Percentiles rank a stretch among this genome's conserved stretches.
Conservation (phyloP, 2,329 filamentous ascomycete genomes). For the Microdochium paspali region DNA sequence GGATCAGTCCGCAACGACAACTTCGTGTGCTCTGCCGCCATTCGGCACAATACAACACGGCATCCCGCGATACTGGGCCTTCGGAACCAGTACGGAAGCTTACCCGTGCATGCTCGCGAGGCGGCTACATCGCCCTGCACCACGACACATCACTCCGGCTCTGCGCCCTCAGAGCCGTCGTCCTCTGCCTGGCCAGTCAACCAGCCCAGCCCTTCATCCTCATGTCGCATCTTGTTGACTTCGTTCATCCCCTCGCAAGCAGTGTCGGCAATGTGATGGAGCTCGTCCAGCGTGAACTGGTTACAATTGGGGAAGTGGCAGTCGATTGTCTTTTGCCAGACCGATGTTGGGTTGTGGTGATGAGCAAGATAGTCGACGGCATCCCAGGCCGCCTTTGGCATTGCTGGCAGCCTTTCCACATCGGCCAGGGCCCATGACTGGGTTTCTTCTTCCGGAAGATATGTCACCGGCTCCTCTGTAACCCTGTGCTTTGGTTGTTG, state of each 20-base stretch:
- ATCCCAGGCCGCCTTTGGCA: constrained; percentile 19
- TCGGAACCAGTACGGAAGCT: too few relatives aligned
- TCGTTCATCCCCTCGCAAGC: constrained; percentile 33
- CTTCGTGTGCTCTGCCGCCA: not conserved
- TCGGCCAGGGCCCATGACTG: constrained; percentile 9
- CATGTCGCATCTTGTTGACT: constrained; percentile 20
- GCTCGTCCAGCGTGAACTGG: constrained; percentile 29
- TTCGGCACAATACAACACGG: too few relatives aligned
- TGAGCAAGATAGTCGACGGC: constrained; percentile 17
- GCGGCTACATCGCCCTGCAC: too few relatives aligned
- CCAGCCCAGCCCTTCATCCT: constrained; percentile 1
- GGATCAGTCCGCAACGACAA: not conserved
- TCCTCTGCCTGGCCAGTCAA: not conserved
- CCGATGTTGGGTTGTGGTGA: constrained; percentile 27
- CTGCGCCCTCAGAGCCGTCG: not conserved
- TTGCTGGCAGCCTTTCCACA: constrained; percentile 15
- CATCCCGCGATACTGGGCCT: too few relatives aligned
- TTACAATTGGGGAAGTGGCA: constrained; percentile 34
- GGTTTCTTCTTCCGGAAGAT: constrained; percentile 15
- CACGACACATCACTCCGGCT: not conserved
- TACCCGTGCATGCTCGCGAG: too few relatives aligned
- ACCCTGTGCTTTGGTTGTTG: constrained; percentile 22
- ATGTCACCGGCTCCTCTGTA: constrained; percentile 22
- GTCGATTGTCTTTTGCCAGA: constrained; percentile 32
- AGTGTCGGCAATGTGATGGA: constrained; percentile 33